Percentiles rank a stretch among this genome's conserved stretches.
Conservation (phyloP, 331 rosid species). For the Cydonia oblonga region DNA sequence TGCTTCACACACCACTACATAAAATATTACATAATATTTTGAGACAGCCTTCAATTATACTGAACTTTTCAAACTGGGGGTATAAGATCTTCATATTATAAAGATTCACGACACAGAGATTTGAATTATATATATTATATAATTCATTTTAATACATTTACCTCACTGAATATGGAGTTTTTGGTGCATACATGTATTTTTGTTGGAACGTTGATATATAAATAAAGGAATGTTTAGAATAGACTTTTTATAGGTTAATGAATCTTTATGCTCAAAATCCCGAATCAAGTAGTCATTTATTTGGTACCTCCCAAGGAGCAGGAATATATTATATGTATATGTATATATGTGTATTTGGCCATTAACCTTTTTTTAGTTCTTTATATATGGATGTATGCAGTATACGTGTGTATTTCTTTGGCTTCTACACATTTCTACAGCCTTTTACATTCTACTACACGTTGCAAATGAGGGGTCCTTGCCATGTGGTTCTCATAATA, state of each 20-base stretch:
- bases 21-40: not conserved
- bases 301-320: too few relatives aligned
- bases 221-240: too few relatives aligned
- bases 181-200: too few relatives aligned
- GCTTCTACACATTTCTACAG: not conserved
- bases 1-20: slow-evolving; percentile 3
- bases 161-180: fast-evolving
- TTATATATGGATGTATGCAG: too few relatives aligned
- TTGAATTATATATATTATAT: not conserved
- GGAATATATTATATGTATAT: too few relatives aligned
- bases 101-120: not conserved
- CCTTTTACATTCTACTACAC: not conserved
- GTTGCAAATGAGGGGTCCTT: not conserved
- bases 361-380: not conserved
- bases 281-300: too few relatives aligned
- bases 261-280: too few relatives aligned
- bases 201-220: too few relatives aligned
- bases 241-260: too few relatives aligned
- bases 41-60: not conserved
- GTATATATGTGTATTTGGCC: not conserved
- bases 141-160: too few relatives aligned
- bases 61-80: not conserved
- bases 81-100: not conserved
- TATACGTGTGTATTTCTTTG: not conserved
- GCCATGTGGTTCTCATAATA: not conserved